Conservation (phyloP, 2,329 filamentous ascomycete genomes). For the Bipolaris gigantea region DNA sequence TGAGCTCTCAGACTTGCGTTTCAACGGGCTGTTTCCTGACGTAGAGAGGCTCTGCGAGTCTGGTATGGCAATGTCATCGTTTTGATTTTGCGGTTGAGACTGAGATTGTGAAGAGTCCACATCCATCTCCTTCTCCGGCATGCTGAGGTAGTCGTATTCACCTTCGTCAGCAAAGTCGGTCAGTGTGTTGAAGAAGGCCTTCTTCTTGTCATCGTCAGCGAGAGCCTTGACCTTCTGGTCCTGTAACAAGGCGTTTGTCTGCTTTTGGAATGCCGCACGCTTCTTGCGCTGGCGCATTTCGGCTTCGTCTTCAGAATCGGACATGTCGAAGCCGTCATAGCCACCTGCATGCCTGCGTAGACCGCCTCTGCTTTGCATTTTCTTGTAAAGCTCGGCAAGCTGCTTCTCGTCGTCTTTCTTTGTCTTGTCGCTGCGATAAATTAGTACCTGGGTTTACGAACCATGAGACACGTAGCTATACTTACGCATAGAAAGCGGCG, state of each 20-base stretch:
- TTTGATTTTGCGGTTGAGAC: slow-evolving; percentile 13
- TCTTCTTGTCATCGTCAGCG: slow-evolving; percentile 82
- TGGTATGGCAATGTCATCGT: slow-evolving; percentile 29
- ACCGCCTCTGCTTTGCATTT: slow-evolving; percentile 76
- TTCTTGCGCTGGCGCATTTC: slow-evolving; percentile 78
- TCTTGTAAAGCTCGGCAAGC: slow-evolving; percentile 40
- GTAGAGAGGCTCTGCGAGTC: slow-evolving; percentile 43
- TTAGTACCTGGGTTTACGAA: slow-evolving; percentile 18
- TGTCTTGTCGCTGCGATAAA: slow-evolving; percentile 67
- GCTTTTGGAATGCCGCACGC: slow-evolving; percentile 83
- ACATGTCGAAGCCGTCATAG: slow-evolving; percentile 68
- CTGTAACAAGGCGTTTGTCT: slow-evolving; percentile 83
- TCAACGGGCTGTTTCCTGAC: slow-evolving; percentile 33
- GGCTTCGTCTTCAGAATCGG: slow-evolving; percentile 86
- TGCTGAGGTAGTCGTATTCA: slow-evolving; percentile 73
- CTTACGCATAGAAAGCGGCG: slow-evolving; percentile 87
- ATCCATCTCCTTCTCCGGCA: slow-evolving; percentile 40
- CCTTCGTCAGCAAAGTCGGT: slow-evolving; percentile 75
- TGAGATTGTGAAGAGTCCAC: slow-evolving; percentile 36
- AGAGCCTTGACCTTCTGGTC: slow-evolving; percentile 92
- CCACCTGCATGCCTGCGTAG: slow-evolving; percentile 75
- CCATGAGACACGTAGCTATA: slow-evolving; percentile 29
- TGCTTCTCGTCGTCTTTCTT: slow-evolving; percentile 76
- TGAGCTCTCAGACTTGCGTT: slow-evolving; percentile 49
- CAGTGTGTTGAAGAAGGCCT: slow-evolving; percentile 86